Conservation (phyloP, 768 basidiomycete genomes). For the Boletellus sp. region DNA sequence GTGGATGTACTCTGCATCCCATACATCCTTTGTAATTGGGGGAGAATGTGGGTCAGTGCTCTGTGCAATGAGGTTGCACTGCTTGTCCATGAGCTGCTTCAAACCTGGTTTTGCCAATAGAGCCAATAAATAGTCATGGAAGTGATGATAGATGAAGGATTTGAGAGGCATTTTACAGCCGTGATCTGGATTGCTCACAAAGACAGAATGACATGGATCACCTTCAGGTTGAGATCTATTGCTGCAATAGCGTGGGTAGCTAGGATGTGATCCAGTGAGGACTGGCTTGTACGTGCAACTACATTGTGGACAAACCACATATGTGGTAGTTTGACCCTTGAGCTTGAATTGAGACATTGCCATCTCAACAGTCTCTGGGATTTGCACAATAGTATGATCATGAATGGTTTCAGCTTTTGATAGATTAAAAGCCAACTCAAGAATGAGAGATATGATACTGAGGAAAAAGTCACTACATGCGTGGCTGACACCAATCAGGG, state of each 20-base stretch:
- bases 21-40: background rate
- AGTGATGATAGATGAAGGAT: constrained; percentile 3
- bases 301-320: background rate
- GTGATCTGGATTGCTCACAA: background rate
- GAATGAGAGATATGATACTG: no score
- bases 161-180: background rate
- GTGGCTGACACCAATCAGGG: no score
- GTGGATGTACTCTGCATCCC: constrained; percentile 26
- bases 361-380: background rate
- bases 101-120: no score
- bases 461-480: no score
- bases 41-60: background rate
- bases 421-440: no score
- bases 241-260: background rate
- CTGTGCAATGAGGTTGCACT: background rate
- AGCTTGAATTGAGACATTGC: background rate
- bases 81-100: no score
- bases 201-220: background rate
- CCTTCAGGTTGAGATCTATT: background rate
- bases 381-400: no score
- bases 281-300: constrained; percentile 4
- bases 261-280: accelerated
- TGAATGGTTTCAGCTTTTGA: no score
- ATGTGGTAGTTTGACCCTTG: background rate
- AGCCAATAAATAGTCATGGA: constrained; percentile 14